Base-by-base conservation (phyloP, 169 alveolate genomes). In the Cryptosporidium canis region DNA sequence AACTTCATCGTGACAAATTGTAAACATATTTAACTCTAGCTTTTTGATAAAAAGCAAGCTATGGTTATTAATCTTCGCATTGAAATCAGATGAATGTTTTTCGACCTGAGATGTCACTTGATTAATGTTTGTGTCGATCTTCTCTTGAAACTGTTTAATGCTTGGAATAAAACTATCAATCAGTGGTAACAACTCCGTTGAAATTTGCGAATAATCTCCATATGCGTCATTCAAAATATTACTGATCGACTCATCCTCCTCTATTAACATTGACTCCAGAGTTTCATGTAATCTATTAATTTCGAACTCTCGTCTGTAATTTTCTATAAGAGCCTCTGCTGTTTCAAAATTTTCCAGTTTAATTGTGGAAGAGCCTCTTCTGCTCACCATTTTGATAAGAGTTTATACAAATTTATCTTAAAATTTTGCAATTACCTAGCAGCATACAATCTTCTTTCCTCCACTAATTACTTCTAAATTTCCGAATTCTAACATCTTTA, bases 161-260 rank as follows among this genome's bases (percentile, higher is more conserved):
- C 77, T 56, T 6, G 87, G 87, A 24, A 77, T 18, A 31, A 56
- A 41, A 41, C 77, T 77, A 77, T 77, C 87, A 21, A 77, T 41
- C 35, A 77, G 55, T 39, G 87, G 87, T 37, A 58, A 29, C 70
- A 77, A 11, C 29, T 77, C 87, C 0, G 87, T 77, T n/a, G 87
- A 35, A 24, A 77, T 77, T 29, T 27, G 37, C 8, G 64, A 58
- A 77, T 77, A 77, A 21, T 77, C 87, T 3, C 45, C 11, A 39
- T 77, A 77, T 0, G 87, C 87, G 24, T 71, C 27, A 37, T 77
- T 77, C 29, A 58, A 31, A 43, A 58, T 39, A 21, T 58, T 37
- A 3, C 31, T 45, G 16, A 77, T 77, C 2, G 70, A 58, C 31
- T 77, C 87, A 39, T 77, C 61, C 41, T 77, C 87, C 58, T 77